Conservation (phyloP, 441 rosid genomes). For the Cnidoscolus chayamansa region DNA sequence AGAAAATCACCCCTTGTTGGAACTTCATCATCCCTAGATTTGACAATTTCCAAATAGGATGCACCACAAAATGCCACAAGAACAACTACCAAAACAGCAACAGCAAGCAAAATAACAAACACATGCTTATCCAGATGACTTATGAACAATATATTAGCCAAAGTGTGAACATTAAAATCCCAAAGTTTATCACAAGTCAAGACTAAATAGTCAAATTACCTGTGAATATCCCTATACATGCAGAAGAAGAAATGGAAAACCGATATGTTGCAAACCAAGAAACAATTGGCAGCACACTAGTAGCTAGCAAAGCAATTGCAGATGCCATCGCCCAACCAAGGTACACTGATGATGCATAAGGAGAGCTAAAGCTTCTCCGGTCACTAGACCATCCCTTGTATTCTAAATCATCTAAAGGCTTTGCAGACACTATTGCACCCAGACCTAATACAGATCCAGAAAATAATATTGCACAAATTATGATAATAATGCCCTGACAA, state of each 20-base stretch:
- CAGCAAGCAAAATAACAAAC: conserved; percentile 21
- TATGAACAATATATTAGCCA: conserved; percentile 6
- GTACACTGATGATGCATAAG: conserved; percentile 86
- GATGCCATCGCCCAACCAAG: conserved; percentile 99
- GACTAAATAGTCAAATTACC: conserved; percentile 43
- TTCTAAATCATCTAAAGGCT: conserved; percentile 79
- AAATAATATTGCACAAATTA: conserved; percentile 61
- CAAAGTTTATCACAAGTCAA: conserved; percentile 8
- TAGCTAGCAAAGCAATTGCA: conserved; percentile 83
- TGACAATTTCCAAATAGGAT: conserved; percentile 88
- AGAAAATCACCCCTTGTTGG: conserved; percentile 94
- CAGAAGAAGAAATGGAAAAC: conserved; percentile 91
- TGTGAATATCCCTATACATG: conserved; percentile 75
- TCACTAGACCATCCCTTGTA: conserved; percentile 80
- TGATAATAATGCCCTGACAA: conserved; percentile 74
- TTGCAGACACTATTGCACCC: conserved; percentile 88
- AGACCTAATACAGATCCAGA: conserved; percentile 74
- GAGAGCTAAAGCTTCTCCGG: conserved; percentile 60
- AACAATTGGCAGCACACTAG: conserved; percentile 91
- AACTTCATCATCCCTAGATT: conserved; percentile 81
- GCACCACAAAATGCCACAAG: conserved; percentile 92
- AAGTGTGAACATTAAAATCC: conserved; percentile 16
- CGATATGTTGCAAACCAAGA: conserved; percentile 99
- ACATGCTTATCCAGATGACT: conserved; percentile 15
- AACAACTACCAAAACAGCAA: conserved; percentile 60